Conservation (phyloP, 805 yeast species). For the Candida tammaniensis region DNA sequence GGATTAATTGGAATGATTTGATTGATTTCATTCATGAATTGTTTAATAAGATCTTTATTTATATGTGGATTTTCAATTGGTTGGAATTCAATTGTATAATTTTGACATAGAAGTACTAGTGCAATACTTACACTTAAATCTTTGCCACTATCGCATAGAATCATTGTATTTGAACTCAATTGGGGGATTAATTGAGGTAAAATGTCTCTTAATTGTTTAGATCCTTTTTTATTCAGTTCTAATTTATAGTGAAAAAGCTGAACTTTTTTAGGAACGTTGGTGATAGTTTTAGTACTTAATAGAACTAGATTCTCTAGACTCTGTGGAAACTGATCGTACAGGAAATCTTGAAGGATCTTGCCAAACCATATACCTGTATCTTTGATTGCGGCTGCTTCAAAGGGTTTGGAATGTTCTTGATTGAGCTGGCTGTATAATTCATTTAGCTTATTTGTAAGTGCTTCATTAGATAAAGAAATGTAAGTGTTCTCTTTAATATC, state of each 20-base stretch:
- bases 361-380: slow-evolving; percentile 30
- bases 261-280: slow-evolving; percentile 9
- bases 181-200: slow-evolving; percentile 43
- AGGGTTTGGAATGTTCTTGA: no score
- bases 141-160: slow-evolving; percentile 62
- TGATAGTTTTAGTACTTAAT: slow-evolving; percentile 18
- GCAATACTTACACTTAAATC: slow-evolving; percentile 67
- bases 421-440: slow-evolving; percentile 11
- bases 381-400: neutral
- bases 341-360: slow-evolving; percentile 15
- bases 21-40: slow-evolving; percentile 52
- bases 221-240: slow-evolving; percentile 56
- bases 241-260: slow-evolving; percentile 17
- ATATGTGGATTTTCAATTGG: slow-evolving; percentile 12
- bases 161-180: slow-evolving; percentile 18
- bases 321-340: slow-evolving; percentile 7
- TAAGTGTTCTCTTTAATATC: neutral
- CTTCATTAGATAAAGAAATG: slow-evolving; percentile 2
- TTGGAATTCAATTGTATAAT: slow-evolving; percentile 44
- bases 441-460: slow-evolving; percentile 14
- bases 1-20: slow-evolving; percentile 61
- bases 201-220: slow-evolving; percentile 52
- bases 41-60: slow-evolving; percentile 53
- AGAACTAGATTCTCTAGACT: slow-evolving; percentile 17
- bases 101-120: slow-evolving; percentile 47